These are phyloP conservation scores for Podaxis mareebaensis DNA, from an alignment of 768 basidiomycete species.

Conservation along the genomic window DNA sequence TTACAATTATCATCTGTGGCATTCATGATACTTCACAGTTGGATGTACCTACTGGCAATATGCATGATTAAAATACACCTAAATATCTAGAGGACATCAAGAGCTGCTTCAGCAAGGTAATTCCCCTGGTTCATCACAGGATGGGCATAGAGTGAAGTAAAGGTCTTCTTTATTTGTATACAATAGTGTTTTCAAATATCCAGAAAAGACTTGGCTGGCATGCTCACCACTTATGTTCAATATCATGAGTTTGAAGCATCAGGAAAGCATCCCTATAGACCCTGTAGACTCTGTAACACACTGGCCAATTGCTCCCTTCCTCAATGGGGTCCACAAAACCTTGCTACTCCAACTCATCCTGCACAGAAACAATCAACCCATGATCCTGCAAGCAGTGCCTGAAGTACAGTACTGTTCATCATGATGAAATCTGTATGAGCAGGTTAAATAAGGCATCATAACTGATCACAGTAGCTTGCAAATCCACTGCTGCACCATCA, in stretches of 20 bases:
- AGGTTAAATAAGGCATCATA: constrained; percentile 70
- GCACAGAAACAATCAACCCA: constrained; percentile 62
- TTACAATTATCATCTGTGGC: neutral
- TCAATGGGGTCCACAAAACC: constrained; percentile 84
- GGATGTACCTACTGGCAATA: constrained; percentile 71
- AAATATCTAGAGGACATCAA: constrained; percentile 53
- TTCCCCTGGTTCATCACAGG: constrained; percentile 29
- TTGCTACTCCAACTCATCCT: constrained; percentile 45
- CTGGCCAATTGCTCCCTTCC: constrained; percentile 67
- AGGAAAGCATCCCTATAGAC: constrained; percentile 7
- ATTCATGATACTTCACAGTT: constrained; percentile 34
- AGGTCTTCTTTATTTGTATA: neutral
- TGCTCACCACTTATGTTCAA: too few species aligned
- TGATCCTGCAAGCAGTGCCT: constrained; percentile 86
- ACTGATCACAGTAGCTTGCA: constrained; percentile 55
- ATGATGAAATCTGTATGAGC: constrained; percentile 75
- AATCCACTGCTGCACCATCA: constrained; percentile 32
- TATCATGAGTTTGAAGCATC: too few species aligned
- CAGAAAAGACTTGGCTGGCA: neutral
- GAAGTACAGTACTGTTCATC: constrained; percentile 81
- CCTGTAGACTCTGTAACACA: constrained; percentile 35
- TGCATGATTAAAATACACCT: constrained; percentile 70
- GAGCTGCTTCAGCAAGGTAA: constrained; percentile 36
- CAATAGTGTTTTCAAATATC: neutral
- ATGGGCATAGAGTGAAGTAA: neutral